phyloP scores from a whole-genome alignment of 2,329 filamentous ascomycete genomes.

The Penicillium sp. region DNA sequence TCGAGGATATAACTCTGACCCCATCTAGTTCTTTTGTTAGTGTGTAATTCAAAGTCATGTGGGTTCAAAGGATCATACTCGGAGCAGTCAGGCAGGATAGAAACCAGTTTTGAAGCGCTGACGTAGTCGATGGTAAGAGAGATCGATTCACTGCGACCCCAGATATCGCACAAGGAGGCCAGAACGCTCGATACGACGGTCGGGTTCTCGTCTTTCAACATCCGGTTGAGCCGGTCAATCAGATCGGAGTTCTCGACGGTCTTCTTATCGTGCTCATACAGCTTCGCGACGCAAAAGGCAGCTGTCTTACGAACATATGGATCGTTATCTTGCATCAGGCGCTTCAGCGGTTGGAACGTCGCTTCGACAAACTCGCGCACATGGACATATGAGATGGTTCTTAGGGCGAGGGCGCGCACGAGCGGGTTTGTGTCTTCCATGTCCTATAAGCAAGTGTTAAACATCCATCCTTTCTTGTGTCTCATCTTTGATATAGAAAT shows the following conservation, averaged over 20 bases:
- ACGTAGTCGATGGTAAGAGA: constrained; percentile 97
- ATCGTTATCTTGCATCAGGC: constrained; percentile 81
- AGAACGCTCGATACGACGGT: constrained; percentile 95
- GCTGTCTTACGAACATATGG: constrained; percentile 98
- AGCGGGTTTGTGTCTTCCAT: constrained; percentile 93
- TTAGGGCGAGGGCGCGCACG: constrained; percentile 86
- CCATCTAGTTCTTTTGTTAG: constrained; percentile 67
- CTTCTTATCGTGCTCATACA: constrained; percentile 93
- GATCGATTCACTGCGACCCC: constrained; percentile 96
- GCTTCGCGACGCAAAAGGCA: constrained; percentile 92
- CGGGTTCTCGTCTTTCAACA: constrained; percentile 94
- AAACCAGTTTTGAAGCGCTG: constrained; percentile 97
- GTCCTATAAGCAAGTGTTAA: constrained; percentile 62
- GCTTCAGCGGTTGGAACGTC: constrained; percentile 82
- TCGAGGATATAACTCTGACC: constrained; percentile 98
- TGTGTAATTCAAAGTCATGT: neutral
- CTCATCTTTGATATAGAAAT: neutral
- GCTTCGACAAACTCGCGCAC: constrained; percentile 94
- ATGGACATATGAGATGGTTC: constrained; percentile 97
- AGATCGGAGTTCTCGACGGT: constrained; percentile 90
- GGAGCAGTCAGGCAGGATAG: constrained; percentile 93
- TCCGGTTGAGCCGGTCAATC: constrained; percentile 86
- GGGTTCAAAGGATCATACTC: constrained; percentile 67
- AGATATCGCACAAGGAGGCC: constrained; percentile 93
- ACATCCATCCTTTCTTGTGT: constrained; percentile 14